phyloP scores from a whole-genome alignment of 768 basidiomycete species.

The Mycena albidolilacea region DNA sequence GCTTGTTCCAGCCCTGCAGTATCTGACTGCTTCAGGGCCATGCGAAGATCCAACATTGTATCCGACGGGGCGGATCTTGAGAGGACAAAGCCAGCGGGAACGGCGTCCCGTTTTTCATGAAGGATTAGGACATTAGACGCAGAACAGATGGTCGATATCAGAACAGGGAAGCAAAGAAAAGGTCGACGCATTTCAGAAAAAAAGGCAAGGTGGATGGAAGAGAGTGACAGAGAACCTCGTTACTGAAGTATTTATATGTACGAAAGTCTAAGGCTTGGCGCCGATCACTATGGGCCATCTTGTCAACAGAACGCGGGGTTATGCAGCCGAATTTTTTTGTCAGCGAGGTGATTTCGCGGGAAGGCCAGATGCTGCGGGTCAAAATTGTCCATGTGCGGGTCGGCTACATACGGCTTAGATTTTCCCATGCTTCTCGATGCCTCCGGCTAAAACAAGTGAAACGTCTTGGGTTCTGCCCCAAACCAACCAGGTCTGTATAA shows the following conservation, averaged over 20 bases:
- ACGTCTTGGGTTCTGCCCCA: too few species aligned
- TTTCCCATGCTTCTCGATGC: too few species aligned
- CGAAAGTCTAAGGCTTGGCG: neutral
- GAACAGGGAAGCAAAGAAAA: neutral
- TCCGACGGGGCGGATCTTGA: slow-evolving; percentile 41
- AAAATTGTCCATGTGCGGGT: too few species aligned
- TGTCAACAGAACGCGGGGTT: neutral
- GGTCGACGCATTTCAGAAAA: neutral
- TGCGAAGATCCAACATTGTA: slow-evolving; percentile 46
- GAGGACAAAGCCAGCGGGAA: slow-evolving; percentile 43
- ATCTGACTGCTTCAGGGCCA: slow-evolving; percentile 49
- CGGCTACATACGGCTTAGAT: too few species aligned
- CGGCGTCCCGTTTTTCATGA: slow-evolving; percentile 36
- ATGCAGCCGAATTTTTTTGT: neutral
- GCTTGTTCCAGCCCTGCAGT: slow-evolving; percentile 47
- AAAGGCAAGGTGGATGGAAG: neutral
- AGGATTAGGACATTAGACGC: slow-evolving; percentile 16
- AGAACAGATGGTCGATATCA: neutral
- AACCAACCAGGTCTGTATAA: too few species aligned
- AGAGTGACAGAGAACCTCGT: neutral
- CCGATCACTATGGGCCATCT: slow-evolving; percentile 6
- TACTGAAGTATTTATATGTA: slow-evolving; percentile 10
- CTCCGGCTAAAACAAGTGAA: too few species aligned
- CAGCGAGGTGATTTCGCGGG: neutral
- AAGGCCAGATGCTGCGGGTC: neutral